Conservation (phyloP, 768 basidiomycete genomes). For the Polyporus arcularius region DNA sequence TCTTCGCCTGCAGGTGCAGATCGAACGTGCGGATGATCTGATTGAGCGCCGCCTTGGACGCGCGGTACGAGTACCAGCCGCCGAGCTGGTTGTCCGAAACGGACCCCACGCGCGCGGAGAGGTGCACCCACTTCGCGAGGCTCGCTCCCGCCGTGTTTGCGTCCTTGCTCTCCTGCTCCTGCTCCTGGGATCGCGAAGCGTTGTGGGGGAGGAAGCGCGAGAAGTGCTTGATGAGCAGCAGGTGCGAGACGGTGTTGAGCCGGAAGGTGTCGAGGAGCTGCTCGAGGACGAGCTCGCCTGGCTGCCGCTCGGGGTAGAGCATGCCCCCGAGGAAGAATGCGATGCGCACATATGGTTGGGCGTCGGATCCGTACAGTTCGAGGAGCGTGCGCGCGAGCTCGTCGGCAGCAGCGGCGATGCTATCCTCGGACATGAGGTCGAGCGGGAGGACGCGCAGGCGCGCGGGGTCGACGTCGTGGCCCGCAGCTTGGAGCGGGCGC, state of each 20-base stretch:
- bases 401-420: conserved; percentile 50
- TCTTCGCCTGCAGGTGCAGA: conserved; percentile 49
- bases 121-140: conserved; percentile 59
- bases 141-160: conserved; percentile 3
- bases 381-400: conserved; percentile 39
- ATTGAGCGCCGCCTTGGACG: conserved; percentile 64
- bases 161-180: neutral
- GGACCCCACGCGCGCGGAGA: conserved; percentile 60
- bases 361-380: conserved; percentile 10
- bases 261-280: conserved; percentile 48
- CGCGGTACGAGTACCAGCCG: conserved; percentile 65
- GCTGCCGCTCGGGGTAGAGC: conserved; percentile 55
- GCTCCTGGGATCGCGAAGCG: neutral
- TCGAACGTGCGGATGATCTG: conserved; percentile 65
- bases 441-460: conserved; percentile 50
- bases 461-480: conserved; percentile 39
- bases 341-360: conserved; percentile 48
- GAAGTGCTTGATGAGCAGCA: conserved; percentile 65
- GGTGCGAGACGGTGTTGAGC: conserved; percentile 60
- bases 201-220: conserved; percentile 52
- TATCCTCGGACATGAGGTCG: conserved; percentile 52
- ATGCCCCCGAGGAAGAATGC: conserved; percentile 59
- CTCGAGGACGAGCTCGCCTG: conserved; percentile 46
- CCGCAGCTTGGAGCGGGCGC: conserved; percentile 32
- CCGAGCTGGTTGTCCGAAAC: conserved; percentile 58